Evolutionary conservation across 129 eudicot genomes (phyloP), one percentile per base, ranked within the genome.

Genomic region (Flaveria bidentis): DNA sequence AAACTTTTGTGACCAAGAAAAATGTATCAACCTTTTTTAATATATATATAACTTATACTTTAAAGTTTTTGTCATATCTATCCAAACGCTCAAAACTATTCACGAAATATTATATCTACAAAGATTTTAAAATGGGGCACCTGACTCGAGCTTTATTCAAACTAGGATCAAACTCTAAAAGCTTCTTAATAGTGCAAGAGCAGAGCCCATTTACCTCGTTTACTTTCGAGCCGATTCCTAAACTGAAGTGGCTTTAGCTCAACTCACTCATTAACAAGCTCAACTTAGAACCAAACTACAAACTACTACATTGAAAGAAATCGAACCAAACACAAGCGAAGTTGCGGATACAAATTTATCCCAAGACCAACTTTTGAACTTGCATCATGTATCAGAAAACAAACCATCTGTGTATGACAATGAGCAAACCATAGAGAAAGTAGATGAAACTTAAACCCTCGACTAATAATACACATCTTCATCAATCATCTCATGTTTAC

Each of bases 391-490:
- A 2, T 9, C 41, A 53, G n/a, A 46, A 2, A 9, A 15, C 0
- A 2, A 26, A 28, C 18, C 1, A 15, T 61, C 45, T 1, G 23
- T 26, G 18, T 9, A 11, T 44, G 33, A 46, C 20, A 36, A 22
- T 39, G 6, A 36, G 22, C 64, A 76, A 76, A 67, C 20, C 51
- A 77, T 42, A 53, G 30, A 56, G 1, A 55, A 25, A 69, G 76
- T 45, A 22, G 25, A 26, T 60, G 44, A 57, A 23, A 69, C 25
- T 13, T 51, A 8, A 79, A 71, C 74, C 58, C 33, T 25, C 73
- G 66, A 66, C 49, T 61, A 51, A 79, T 61, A 51, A 79, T 22
- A 71, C 72, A 71, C 72, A 72, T 71, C 62, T 65, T 71, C 67
- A 39, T 62, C 72, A 72, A 78, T 25, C 49, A 68, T 46, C 44